A percentile compares a stretch with the other conserved stretches of the same genome.
phyloP scores from a whole-genome alignment of 2,329 filamentous ascomycete species.

The Sclerotinia subarctica region DNA sequence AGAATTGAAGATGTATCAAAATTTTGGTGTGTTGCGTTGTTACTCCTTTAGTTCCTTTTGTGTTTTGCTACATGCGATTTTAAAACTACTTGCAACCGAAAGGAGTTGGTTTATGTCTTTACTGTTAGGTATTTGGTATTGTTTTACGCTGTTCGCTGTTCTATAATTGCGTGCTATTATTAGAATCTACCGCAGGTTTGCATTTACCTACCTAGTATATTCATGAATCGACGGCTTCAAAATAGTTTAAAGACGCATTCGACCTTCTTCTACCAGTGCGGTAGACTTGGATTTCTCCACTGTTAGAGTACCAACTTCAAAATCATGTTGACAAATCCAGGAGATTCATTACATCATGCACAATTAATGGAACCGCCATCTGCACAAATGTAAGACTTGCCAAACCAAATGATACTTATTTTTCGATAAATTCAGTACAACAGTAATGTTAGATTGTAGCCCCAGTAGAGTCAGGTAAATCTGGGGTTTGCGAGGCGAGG shows the following conservation, averaged over 20 bases:
- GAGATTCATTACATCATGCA: not conserved
- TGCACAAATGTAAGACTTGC: too few species aligned
- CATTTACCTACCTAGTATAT: not conserved
- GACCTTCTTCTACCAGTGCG: too few species aligned
- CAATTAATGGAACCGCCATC: not conserved
- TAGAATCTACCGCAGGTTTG: not conserved
- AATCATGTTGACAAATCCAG: not conserved
- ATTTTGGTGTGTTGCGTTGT: not conserved
- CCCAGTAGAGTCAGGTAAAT: not conserved
- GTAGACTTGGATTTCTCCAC: too few species aligned
- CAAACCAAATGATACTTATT: not conserved
- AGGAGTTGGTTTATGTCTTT: not conserved
- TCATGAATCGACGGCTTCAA: too few species aligned
- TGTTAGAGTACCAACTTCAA: too few species aligned
- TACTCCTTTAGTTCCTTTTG: not conserved
- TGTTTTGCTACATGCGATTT: not conserved
- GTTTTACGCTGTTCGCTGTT: not conserved
- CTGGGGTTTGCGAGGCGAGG: not conserved
- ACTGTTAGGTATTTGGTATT: not conserved
- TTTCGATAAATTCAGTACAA: not conserved
- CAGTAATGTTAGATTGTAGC: not conserved
- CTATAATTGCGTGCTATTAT: not conserved
- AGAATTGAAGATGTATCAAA: not conserved
- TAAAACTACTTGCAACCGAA: not conserved
- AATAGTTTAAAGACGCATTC: not conserved